Base-by-base conservation (phyloP, 139 green algal species). In the Nannochloris sp. region DNA sequence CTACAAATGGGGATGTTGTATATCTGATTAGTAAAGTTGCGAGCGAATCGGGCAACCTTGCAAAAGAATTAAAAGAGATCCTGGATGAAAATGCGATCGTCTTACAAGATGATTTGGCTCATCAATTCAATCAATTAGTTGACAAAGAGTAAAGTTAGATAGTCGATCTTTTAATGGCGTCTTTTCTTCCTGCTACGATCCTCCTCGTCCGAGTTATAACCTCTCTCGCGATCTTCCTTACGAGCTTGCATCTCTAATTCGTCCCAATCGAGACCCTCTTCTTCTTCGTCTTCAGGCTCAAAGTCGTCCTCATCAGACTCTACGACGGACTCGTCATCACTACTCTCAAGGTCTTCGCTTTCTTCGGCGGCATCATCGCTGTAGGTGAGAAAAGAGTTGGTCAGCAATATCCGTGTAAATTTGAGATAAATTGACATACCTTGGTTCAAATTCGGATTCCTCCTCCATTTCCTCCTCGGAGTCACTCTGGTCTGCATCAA, bases 401-500 rank as follows among this genome's bases (percentile, higher is more conserved):
- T 44, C 10, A 61, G 55, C 55, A 16, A 36, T 57, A 19, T 24
- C 37, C 25, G 3, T 16, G 24, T 3, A 18, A 9, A 54, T 7
- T 48, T 66, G 34, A 11, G 2, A 11, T 40, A 8, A 7, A 40
- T 40, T 40, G 34, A 40, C n/a, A 53, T 53, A 53, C 62, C 50
- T 76, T 56, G 71, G 71, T 4, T 57, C 64, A 31, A 88, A 89
- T 60, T 85, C 87, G 53, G 90, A 87, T 44, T 80, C 81, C 43
- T 81, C 75, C 18, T 85, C 88, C 12, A 79, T 85, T 29, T 92
- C 87, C 0, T 82, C 86, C 11, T 88, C 86, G 23, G 61, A 76
- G 48, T 93, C 90, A 21, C 59, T 82, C 59, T 82, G 85, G 65
- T 97, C 87, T 49, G 87, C 81, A 82, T 98, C 88, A 36, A 99